Evolutionary conservation across 257 asterid genomes (phyloP).

Genomic region (Ilex asprella): DNA sequence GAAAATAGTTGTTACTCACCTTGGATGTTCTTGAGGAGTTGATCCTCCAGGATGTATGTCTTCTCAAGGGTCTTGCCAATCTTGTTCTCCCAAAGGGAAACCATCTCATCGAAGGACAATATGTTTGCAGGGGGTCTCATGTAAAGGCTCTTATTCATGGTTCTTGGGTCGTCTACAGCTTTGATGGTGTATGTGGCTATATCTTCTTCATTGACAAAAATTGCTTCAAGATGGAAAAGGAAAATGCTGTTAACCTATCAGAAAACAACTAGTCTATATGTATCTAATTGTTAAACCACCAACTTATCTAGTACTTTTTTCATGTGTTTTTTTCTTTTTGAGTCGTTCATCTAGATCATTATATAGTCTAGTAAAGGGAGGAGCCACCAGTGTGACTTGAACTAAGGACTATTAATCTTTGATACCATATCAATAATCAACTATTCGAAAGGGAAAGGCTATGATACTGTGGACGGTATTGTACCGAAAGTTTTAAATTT

Average conservation of each 20-base stretch:
- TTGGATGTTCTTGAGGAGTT: conserved; percentile 15
- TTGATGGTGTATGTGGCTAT: conserved; percentile 19
- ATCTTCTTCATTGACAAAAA: conserved; percentile 15
- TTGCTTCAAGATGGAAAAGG: conserved; percentile 3
- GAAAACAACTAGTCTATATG: neutral
- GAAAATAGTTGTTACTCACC: neutral
- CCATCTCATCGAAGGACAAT: conserved; percentile 15
- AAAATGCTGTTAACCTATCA: neutral
- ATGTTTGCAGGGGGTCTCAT: conserved; percentile 17
- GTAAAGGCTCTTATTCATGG: conserved; percentile 21
- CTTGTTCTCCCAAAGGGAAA: conserved; percentile 22
- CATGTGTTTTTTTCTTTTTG: no score
- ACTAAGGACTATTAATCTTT: no score
- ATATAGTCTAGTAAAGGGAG: no score
- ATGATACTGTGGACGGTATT: no score
- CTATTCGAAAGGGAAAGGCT: no score
- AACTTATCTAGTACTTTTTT: no score
- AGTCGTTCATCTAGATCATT: no score
- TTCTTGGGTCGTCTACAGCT: conserved; percentile 26
- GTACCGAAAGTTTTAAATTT: no score
- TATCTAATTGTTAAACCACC: no score
- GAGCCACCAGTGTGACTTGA: no score
- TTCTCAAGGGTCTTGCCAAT: conserved; percentile 17
- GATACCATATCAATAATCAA: no score
- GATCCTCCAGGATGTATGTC: conserved; percentile 15